Evolutionary conservation across 176 grass and related monocot genomes (phyloP).

Genomic region (Carex pumila): DNA sequence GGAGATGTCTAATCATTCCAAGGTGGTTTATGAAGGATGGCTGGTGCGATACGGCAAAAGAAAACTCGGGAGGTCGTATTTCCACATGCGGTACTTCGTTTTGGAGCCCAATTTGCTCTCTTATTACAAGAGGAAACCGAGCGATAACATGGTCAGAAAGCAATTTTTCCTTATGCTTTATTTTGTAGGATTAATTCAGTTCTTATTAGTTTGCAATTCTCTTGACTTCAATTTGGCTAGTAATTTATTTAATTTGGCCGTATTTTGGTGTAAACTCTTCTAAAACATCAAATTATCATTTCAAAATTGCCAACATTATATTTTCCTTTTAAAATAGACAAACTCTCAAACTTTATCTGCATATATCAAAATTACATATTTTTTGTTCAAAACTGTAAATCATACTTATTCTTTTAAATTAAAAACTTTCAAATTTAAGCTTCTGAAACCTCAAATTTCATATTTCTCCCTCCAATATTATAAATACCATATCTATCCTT

Average conservation of each 20-base stretch:
- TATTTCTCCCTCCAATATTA: not conserved
- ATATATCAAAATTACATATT: not conserved
- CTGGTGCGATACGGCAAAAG: conserved; percentile 73
- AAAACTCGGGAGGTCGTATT: conserved; percentile 75
- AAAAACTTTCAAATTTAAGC: not conserved
- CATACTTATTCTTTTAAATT: not conserved
- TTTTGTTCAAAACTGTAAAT: not conserved
- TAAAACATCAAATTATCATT: not conserved
- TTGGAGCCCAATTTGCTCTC: conserved; percentile 54
- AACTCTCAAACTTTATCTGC: not conserved
- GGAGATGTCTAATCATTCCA: conserved; percentile 18
- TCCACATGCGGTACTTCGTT: conserved; percentile 77
- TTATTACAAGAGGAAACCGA: conserved; percentile 88
- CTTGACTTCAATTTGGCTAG: not conserved
- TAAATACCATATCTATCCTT: not conserved
- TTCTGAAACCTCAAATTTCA: not conserved
- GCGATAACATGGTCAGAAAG: conserved; percentile 50
- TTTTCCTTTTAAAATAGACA: not conserved
- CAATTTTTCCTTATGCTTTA: not conserved
- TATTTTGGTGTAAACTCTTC: not conserved
- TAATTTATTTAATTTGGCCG: not conserved
- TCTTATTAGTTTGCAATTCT: not conserved
- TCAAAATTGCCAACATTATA: not conserved
- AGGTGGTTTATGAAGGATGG: conserved; percentile 67
- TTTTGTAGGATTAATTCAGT: not conserved